Base-by-base conservation (phyloP, 768 basidiomycete species). In the Rhizopogon rudus region DNA sequence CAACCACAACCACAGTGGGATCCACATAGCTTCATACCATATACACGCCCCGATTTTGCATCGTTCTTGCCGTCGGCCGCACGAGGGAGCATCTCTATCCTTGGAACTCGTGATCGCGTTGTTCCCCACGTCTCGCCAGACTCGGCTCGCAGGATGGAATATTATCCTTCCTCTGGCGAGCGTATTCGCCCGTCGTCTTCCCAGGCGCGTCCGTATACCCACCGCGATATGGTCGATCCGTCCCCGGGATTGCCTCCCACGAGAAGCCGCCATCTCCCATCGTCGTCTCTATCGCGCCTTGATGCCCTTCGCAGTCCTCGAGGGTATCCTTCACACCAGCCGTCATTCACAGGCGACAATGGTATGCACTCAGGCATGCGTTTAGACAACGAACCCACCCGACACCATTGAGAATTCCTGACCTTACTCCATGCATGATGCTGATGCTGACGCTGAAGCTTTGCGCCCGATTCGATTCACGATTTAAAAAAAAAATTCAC, bases 1-100 rank as follows among this genome's bases (percentile, higher is more conserved):
- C 83, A 88, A 64, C 87, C 87, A 2, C 72, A 71, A 51, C 86
- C 86, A 1, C 84, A 81, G 51, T 88, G 87, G 86, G 81, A 84
- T 54, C 73, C 69, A 41, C 66, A 71, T 3, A 63, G 73, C 0
- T 78, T 77, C 63, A 55, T 65, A 25, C 65, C 76, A 8, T 61
- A 65, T 57, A 72, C 75, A 6, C 67, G 75, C 58, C 72, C 71
- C 56, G 61, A 71, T 60, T 57, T 76, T 65, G 51, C 70, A 46
- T 61, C 69, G 31, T 62, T 67, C 66, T 61, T 75, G 39, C 57
- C 75, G 13, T 67, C 70, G 12, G 61, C 66, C 65, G 56, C 55
- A 31, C 61, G 64, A 56, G 40, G 65, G 42, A 55, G 54, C 65
- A 53, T 59, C 54, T 57, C 61, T 56, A 33, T 65, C 46, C 28